phyloP scores from a whole-genome alignment of 208 protist species.

The Crithidia mellificae region DNA sequence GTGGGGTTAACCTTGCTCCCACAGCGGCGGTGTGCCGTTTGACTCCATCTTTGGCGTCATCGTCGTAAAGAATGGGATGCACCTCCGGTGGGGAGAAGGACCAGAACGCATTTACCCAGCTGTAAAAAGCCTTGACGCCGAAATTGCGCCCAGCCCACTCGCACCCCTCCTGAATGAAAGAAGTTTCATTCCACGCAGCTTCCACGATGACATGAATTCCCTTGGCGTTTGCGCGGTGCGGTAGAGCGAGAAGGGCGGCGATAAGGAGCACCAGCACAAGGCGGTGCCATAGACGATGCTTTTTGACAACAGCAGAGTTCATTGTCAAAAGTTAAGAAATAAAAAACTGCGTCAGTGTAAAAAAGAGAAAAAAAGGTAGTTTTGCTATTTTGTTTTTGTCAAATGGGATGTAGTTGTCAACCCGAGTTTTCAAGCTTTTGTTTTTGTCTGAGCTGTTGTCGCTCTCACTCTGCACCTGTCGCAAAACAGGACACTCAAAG shows the following conservation, averaged over 20 bases:
- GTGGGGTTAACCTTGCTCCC: conserved; percentile 30
- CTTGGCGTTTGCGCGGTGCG: conserved; percentile 20
- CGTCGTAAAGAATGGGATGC: not conserved
- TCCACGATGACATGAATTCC: conserved; percentile 49
- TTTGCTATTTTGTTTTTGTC: too few species aligned
- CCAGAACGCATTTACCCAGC: conserved; percentile 52
- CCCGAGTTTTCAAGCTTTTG: too few species aligned
- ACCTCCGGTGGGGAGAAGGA: not conserved
- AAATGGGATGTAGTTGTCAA: too few species aligned
- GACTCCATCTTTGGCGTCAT: too few species aligned
- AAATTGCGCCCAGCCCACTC: conserved; percentile 45
- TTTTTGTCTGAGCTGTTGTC: too few species aligned
- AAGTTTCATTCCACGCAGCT: conserved; percentile 69
- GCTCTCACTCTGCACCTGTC: too few species aligned
- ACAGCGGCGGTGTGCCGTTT: not conserved
- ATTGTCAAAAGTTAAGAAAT: too few species aligned
- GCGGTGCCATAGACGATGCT: not conserved
- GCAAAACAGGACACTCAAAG: too few species aligned
- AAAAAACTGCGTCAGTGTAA: too few species aligned
- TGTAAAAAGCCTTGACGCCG: conserved; percentile 38
- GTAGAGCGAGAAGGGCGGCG: not conserved
- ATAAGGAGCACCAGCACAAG: conserved; percentile 10
- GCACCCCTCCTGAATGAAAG: conserved; percentile 66
- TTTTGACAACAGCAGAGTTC: not conserved
- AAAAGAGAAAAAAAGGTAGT: too few species aligned